Percentiles rank a stretch among this genome's conserved stretches.
phyloP scores from a whole-genome alignment of 345 rosid genomes.

The Pugionium dolabratum region DNA sequence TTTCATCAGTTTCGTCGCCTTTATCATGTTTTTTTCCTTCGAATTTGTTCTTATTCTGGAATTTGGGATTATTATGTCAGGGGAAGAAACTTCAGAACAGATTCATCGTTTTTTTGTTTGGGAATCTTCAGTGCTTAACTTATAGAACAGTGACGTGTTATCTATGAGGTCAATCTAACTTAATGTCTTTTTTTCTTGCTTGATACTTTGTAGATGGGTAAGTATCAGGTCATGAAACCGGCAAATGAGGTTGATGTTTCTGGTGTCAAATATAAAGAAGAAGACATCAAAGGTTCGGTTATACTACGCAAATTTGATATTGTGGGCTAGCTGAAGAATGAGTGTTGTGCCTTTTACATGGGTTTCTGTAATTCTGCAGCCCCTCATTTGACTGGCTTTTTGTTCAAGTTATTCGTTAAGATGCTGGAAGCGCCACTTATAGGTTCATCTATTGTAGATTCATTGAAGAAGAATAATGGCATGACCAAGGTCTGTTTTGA shows the following conservation, averaged over 20 bases:
- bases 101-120: slow-evolving; percentile 2
- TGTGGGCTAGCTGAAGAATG: background rate
- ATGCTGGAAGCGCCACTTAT: slow-evolving; percentile 62
- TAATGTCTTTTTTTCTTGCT: background rate
- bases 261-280: slow-evolving; percentile 51
- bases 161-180: background rate
- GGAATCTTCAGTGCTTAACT: slow-evolving; percentile 5
- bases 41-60: slow-evolving; percentile 3
- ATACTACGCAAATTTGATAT: slow-evolving; percentile 10
- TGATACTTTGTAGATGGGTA: slow-evolving; percentile 49
- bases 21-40: background rate
- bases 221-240: slow-evolving; percentile 56
- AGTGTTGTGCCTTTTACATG: background rate
- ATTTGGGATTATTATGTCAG: slow-evolving; percentile 1
- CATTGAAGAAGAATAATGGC: slow-evolving; percentile 61
- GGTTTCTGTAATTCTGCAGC: slow-evolving; percentile 46
- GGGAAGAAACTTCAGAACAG: slow-evolving; percentile 1
- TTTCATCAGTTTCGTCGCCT: slow-evolving; percentile 12
- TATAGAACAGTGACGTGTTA: background rate
- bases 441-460: slow-evolving; percentile 55
- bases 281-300: slow-evolving; percentile 52
- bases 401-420: slow-evolving; percentile 59
- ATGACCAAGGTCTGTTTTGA: slow-evolving; percentile 54
- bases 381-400: slow-evolving; percentile 72
- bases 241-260: slow-evolving; percentile 60